Conservation (phyloP, 1,139 yeast genomes). For the Nakaseomyces delphensis region DNA sequence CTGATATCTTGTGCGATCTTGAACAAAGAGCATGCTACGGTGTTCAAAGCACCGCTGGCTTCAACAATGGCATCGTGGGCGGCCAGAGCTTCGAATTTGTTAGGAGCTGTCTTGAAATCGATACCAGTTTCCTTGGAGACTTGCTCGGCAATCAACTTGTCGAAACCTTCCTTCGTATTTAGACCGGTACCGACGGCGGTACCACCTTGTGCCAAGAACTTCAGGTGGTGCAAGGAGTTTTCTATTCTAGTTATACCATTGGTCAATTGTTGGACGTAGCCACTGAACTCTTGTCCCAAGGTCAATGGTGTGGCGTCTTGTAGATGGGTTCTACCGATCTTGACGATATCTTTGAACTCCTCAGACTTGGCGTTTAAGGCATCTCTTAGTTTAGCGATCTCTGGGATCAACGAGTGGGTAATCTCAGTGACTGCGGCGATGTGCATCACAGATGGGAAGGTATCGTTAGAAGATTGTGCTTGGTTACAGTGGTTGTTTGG, state of each 20-base stretch:
- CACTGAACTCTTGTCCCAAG: conserved; percentile 94
- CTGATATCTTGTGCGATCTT: conserved; percentile 97
- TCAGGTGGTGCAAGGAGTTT: conserved; percentile 62
- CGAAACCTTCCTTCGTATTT: conserved; percentile 85
- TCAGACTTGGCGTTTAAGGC: conserved; percentile 67
- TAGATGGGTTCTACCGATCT: conserved; percentile 96
- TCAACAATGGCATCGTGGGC: conserved; percentile 98
- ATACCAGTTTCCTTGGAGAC: conserved; percentile 80
- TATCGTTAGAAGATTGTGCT: conserved; percentile 97
- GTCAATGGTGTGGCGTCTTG: conserved; percentile 99
- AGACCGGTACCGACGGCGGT: conserved; percentile 99
- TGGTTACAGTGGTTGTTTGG: conserved; percentile 98
- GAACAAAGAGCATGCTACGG: conserved; percentile 85
- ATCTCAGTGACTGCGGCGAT: conserved; percentile 95
- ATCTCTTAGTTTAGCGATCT: conserved; percentile 65
- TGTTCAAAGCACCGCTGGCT: conserved; percentile 94
- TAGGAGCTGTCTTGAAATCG: conserved; percentile 88
- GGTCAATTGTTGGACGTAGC: conserved; percentile 86
- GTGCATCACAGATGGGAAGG: conserved; percentile 99
- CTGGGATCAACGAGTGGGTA: conserved; percentile 65
- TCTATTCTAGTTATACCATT: conserved; percentile 87
- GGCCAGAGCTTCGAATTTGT: conserved; percentile 97
- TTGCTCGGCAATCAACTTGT: conserved; percentile 48
- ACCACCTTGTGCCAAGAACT: conserved; percentile 94
- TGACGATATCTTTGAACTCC: conserved; percentile 81